Evolutionary conservation across 106 monocot species (phyloP).

Genomic region (Allium sativum): DNA sequence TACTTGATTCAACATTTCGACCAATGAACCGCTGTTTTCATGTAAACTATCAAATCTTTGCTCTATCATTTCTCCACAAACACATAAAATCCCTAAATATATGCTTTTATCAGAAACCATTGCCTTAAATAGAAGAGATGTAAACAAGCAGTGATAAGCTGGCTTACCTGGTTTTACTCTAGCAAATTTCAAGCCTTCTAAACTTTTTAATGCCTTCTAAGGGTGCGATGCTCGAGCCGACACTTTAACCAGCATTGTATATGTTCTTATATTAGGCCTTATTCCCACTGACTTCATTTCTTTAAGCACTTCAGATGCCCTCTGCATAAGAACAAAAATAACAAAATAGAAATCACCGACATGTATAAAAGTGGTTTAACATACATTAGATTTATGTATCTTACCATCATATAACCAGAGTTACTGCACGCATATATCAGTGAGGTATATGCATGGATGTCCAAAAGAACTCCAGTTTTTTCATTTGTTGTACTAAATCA

Average conservation of each 20-base stretch:
- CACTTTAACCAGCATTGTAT: slow-evolving; percentile 79
- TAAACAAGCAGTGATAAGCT: slow-evolving; percentile 91
- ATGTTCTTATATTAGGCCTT: slow-evolving; percentile 78
- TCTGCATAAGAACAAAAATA: slow-evolving; percentile 24
- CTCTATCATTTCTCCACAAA: slow-evolving; percentile 81
- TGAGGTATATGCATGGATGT: slow-evolving; percentile 68
- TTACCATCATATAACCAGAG: not conserved
- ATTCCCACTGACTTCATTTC: slow-evolving; percentile 76
- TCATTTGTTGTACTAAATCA: slow-evolving; percentile 96
- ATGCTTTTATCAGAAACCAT: slow-evolving; percentile 57
- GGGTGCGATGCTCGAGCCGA: slow-evolving; percentile 84
- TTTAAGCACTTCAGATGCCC: slow-evolving; percentile 60
- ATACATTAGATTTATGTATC: too few species aligned
- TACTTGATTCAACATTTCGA: slow-evolving; percentile 61
- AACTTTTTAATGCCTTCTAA: slow-evolving; percentile 78
- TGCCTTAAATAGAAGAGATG: slow-evolving; percentile 73
- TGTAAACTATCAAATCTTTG: slow-evolving; percentile 61
- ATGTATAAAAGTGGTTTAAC: not conserved
- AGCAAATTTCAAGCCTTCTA: slow-evolving; percentile 69
- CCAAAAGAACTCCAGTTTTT: slow-evolving; percentile 64
- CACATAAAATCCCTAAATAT: slow-evolving; percentile 48
- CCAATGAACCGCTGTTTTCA: slow-evolving; percentile 88
- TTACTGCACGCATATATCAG: not conserved
- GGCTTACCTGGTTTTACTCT: slow-evolving; percentile 76
- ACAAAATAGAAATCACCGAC: not conserved